Evolutionary conservation across 2,329 filamentous ascomycete species (phyloP).

Genomic region (Pestalotiopsis sp.): DNA sequence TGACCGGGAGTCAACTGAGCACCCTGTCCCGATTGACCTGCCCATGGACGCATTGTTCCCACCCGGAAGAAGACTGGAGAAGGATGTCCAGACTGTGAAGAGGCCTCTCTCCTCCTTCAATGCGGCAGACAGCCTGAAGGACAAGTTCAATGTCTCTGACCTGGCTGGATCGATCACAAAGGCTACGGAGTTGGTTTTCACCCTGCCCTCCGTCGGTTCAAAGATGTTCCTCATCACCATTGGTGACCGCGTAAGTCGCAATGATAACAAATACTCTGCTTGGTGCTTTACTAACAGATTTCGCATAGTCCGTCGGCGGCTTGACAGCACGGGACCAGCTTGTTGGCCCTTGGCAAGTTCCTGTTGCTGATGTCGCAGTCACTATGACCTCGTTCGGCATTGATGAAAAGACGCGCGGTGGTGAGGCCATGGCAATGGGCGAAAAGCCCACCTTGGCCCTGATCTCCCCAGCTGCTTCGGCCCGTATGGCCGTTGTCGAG

Average conservation of each 20-base stretch:
- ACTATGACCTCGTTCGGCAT: constrained; percentile 79
- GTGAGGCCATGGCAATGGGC: constrained; percentile 94
- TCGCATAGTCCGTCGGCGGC: constrained; percentile 71
- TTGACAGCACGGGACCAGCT: constrained; percentile 90
- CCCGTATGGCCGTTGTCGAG: constrained; percentile 95
- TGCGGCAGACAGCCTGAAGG: constrained; percentile 62
- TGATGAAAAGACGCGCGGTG: constrained; percentile 70
- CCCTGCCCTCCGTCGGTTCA: constrained; percentile 88
- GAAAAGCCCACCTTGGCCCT: constrained; percentile 88
- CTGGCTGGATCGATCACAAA: constrained; percentile 48
- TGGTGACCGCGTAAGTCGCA: constrained; percentile 64
- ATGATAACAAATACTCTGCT: not conserved
- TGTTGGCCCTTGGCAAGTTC: constrained; percentile 94
- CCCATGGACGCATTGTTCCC: constrained; percentile 20
- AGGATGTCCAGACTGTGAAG: constrained; percentile 21
- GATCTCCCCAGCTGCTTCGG: constrained; percentile 86
- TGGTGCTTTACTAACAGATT: not conserved
- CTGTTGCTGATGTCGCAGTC: constrained; percentile 91
- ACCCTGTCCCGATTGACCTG: constrained; percentile 18
- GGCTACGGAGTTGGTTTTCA: constrained; percentile 80
- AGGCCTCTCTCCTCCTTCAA: constrained; percentile 59
- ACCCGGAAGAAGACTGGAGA: constrained; percentile 13
- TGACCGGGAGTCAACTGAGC: constrained; percentile 22
- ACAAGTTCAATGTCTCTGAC: constrained; percentile 52
- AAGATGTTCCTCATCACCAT: constrained; percentile 98